Evolutionary conservation across 2,329 filamentous ascomycete species (phyloP).

Genomic region (Pyrenochaeta sp.): DNA sequence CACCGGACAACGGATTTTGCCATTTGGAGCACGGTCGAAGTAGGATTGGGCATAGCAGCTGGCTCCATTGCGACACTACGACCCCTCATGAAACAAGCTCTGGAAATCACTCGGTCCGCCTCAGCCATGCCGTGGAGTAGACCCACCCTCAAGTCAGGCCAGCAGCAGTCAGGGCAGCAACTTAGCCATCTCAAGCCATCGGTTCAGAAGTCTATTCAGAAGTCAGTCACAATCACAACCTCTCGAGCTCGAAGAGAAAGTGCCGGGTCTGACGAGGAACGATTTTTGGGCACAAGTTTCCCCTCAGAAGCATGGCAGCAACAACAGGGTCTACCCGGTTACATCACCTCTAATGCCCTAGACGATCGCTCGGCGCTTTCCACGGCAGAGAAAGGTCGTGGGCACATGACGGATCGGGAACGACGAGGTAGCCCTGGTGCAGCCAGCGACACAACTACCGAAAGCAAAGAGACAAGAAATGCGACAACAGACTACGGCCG

Average conservation of each 20-base stretch:
- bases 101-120: conserved; percentile 17
- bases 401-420: not conserved
- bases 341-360: conserved; percentile 29
- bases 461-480: conserved; percentile 12
- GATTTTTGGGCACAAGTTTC: conserved; percentile 18
- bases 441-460: conserved; percentile 19
- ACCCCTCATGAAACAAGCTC: conserved; percentile 32
- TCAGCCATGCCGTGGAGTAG: conserved; percentile 29
- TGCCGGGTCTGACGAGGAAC: conserved; percentile 32
- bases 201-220: conserved; percentile 14
- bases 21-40: conserved; percentile 41
- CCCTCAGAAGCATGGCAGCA: conserved; percentile 23
- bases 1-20: conserved; percentile 42
- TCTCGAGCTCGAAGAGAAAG: conserved; percentile 28
- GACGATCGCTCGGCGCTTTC: conserved; percentile 15
- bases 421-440: conserved; percentile 21
- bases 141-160: conserved; percentile 13
- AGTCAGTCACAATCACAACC: conserved; percentile 30
- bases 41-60: conserved; percentile 39
- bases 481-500: not conserved
- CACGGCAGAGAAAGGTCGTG: conserved; percentile 4
- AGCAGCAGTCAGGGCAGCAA: conserved; percentile 13
- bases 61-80: conserved; percentile 39
- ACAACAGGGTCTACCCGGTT: conserved; percentile 17
- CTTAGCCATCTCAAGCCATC: conserved; percentile 27